Evolutionary conservation across 2,329 filamentous ascomycete species (phyloP), one percentile per base, ranked within the genome.

Genomic region (Trichoderma sp.): DNA sequence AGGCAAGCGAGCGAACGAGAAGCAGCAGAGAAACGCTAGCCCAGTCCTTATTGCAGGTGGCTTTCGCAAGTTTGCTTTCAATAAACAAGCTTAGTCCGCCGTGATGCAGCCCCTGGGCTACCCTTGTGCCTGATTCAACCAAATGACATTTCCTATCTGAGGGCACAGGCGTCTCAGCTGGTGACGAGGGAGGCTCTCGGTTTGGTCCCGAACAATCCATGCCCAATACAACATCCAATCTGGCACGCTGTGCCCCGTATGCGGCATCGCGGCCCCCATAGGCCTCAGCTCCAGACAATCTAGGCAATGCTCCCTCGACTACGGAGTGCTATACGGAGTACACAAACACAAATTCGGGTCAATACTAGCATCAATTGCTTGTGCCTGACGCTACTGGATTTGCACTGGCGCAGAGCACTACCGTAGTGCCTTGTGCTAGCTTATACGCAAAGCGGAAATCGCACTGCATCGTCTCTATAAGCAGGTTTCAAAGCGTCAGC

Each of bases 1-100:
- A n/a, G 18, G n/a, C 69, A 73, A 73, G 60, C 67, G 27, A n/a
- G 33, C 41, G 69, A 64, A 64, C 59, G n/a, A 72, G 56, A 50
- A 7, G 24, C 38, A 45, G 35, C n/a, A 29, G 16, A 21, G 3
- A 65, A 35, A n/a, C 69, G 60, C 60, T 56, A 73, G 69, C 29
- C 29, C 31, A 65, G 69, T 24, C 67, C 66, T 59, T 59, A 41
- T 45, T 18, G 7, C 33, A 60, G 18, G 60, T 72, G 60, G 60
- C 60, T 35, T 33, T 59, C 9, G 4, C 67, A 60, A 60, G 31
- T 35, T 33, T 71, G 69, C 56, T 31, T 65, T 29, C 38, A 38
- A 73, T 29, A 53, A 64, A 64, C 56, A 73, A 72, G 59, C 60
- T 24, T 33, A 41, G 18, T 33, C 59, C 35, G 18, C 27, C 14